Evolutionary conservation across 2,329 filamentous ascomycete genomes (phyloP).

Genomic region (Leptographium galeiforme): DNA sequence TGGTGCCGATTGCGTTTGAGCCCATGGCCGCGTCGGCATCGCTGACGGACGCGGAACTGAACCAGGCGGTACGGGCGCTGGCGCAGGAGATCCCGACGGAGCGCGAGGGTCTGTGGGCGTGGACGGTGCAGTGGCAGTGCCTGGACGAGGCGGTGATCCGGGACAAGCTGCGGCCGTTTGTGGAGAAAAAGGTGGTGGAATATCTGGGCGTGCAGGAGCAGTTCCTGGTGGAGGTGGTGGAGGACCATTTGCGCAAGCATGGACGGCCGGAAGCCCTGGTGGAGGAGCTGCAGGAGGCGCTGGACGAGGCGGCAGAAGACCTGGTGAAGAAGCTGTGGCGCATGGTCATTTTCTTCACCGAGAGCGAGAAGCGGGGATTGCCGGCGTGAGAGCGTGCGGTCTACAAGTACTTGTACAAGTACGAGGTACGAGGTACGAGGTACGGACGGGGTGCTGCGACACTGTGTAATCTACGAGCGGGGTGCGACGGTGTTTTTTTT

Average conservation of each 20-base stretch:
- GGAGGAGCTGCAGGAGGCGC: conserved; percentile 71
- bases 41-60: conserved; percentile 77
- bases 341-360: conserved; percentile 96
- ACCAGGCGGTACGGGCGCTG: conserved; percentile 65
- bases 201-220: conserved; percentile 94
- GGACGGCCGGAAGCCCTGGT: conserved; percentile 67
- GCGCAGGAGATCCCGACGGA: conserved; percentile 84
- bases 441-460: no score
- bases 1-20: conserved; percentile 75
- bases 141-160: conserved; percentile 69
- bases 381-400: conserved; percentile 35
- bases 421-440: no score
- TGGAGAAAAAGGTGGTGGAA: conserved; percentile 97
- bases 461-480: no score
- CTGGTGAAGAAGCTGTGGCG: conserved; percentile 95
- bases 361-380: conserved; percentile 81
- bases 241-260: conserved; percentile 69
- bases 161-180: conserved; percentile 83
- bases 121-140: conserved; percentile 84
- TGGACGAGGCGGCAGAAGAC: conserved; percentile 90
- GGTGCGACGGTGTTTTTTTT: no score
- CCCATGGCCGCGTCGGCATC: conserved; percentile 48
- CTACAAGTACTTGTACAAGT: no score
- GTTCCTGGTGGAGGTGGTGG: conserved; percentile 82
- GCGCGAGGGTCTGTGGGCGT: conserved; percentile 79